These are phyloP conservation scores for Plantago coronopus DNA, from an alignment of 305 asterid species.

Conservation along the genomic window DNA sequence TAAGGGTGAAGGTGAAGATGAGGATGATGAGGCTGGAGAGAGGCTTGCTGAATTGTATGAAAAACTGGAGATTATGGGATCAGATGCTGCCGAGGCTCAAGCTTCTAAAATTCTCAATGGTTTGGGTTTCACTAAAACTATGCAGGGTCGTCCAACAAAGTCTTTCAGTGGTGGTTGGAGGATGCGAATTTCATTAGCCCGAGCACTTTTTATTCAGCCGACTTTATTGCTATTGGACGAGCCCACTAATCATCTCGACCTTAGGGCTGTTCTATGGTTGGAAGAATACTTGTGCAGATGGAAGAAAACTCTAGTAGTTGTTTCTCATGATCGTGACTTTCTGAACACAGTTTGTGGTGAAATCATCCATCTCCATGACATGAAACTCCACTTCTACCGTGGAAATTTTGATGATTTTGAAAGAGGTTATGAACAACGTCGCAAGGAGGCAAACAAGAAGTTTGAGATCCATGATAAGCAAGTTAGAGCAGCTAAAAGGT, in stretches of 20 bases:
- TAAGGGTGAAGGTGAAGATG: constrained; percentile 35
- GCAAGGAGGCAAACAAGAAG: constrained; percentile 80
- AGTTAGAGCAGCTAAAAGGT: constrained; percentile 67
- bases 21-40: constrained; percentile 51
- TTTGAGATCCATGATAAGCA: constrained; percentile 68
- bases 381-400: constrained; percentile 79
- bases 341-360: constrained; percentile 79
- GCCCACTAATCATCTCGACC: constrained; percentile 94
- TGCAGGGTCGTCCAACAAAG: constrained; percentile 75
- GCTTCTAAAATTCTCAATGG: constrained; percentile 96
- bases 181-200: constrained; percentile 88
- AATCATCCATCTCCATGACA: constrained; percentile 78
- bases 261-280: constrained; percentile 90
- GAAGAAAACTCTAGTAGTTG: constrained; percentile 97
- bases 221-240: constrained; percentile 85
- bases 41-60: constrained; percentile 80
- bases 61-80: constrained; percentile 72
- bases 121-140: constrained; percentile 79
- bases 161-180: constrained; percentile 99
- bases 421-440: constrained; percentile 75
- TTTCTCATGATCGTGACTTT: constrained; percentile 87
- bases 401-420: constrained; percentile 83
- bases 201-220: constrained; percentile 95
- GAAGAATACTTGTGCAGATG: constrained; percentile 92
- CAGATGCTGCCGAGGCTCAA: constrained; percentile 94